phyloP scores from a whole-genome alignment of 169 alveolate genomes.

The Cryptosporidium bovis region DNA sequence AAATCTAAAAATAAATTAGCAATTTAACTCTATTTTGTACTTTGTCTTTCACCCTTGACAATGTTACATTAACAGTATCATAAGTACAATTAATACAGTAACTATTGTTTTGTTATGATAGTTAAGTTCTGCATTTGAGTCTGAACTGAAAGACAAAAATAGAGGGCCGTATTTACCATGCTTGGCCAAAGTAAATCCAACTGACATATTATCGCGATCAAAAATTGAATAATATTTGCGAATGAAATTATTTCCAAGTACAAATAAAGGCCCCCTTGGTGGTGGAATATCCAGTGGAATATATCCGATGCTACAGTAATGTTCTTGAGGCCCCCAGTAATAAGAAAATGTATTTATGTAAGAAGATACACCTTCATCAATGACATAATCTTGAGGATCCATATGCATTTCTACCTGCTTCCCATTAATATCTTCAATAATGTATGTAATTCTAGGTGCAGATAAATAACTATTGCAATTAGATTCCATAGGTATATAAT shows the following conservation, averaged over 20 bases:
- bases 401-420: conserved; percentile 77
- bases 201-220: conserved; percentile 84
- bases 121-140: conserved; percentile 1
- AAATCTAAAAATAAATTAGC: neutral
- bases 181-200: conserved; percentile 84
- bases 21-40: too few relatives aligned
- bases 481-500: conserved; percentile 58
- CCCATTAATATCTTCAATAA: conserved; percentile 79
- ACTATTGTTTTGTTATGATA: neutral
- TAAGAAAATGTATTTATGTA: conserved; percentile 49
- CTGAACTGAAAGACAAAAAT: conserved; percentile 33
- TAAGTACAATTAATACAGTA: neutral
- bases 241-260: conserved; percentile 84
- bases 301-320: conserved; percentile 82
- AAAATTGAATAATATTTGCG: conserved; percentile 85
- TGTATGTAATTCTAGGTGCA: conserved; percentile 75
- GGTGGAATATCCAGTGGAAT: conserved; percentile 87
- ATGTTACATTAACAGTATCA: neutral
- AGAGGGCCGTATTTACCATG: conserved; percentile 76
- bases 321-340: conserved; percentile 68
- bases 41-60: neutral
- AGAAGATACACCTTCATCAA: conserved; percentile 79
- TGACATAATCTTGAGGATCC: conserved; percentile 81
- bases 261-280: conserved; percentile 86
- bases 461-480: conserved; percentile 8